These are phyloP conservation scores for Fusarium circinatum DNA, from an alignment of 2,329 filamentous ascomycete species.

Conservation along the genomic window DNA sequence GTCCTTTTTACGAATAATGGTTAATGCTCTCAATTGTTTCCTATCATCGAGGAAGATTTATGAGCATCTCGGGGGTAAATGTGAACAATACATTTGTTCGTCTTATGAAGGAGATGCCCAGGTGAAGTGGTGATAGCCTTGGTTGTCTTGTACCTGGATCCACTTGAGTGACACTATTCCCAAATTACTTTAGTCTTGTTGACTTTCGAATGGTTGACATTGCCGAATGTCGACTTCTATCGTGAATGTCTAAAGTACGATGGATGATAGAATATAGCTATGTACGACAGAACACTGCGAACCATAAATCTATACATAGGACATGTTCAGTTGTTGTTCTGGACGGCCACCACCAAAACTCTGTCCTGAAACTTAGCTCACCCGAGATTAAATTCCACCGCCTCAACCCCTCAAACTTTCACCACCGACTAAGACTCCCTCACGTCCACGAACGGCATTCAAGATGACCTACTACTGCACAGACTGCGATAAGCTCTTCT, in stretches of 20 bases:
- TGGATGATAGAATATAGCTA: accelerated
- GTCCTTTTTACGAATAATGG: not conserved
- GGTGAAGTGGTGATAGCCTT: not conserved
- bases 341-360: not conserved
- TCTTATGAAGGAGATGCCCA: too few species aligned
- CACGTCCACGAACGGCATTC: not conserved
- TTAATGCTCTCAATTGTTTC: not conserved
- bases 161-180: not conserved
- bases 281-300: not conserved
- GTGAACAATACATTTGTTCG: too few species aligned
- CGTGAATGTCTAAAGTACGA: accelerated
- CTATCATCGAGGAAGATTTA: too few species aligned
- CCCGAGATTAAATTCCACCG: not conserved
- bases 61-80: too few species aligned
- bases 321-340: not conserved
- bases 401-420: not conserved
- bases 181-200: not conserved
- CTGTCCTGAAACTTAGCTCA: not conserved
- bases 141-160: not conserved
- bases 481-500: not conserved
- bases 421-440: not conserved
- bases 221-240: too few species aligned
- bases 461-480: not conserved
- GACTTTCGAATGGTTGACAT: not conserved
- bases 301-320: too few species aligned